A percentile compares a stretch with the other conserved stretches of the same genome.
Conservation (phyloP, 1,284 basidiomycete species). For the Ustanciosporium gigantosporum region DNA sequence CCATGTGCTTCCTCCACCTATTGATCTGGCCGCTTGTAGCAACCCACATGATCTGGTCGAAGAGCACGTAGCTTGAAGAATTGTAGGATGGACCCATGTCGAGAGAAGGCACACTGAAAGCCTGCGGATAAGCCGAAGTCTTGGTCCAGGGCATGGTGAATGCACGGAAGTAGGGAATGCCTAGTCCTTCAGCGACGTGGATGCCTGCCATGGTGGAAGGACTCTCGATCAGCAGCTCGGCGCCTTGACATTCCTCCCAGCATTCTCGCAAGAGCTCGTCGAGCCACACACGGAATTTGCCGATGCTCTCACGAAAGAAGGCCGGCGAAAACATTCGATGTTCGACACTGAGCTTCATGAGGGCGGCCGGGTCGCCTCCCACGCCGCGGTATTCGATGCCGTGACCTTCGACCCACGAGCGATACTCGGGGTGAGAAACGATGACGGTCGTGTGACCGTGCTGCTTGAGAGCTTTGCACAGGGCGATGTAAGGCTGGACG, state of each 20-base stretch:
- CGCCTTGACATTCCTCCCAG: constrained; percentile 46
- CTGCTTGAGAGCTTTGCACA: constrained; percentile 63
- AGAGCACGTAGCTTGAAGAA: constrained; percentile 42
- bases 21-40: constrained; percentile 53
- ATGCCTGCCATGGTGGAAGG: constrained; percentile 55
- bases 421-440: constrained; percentile 71
- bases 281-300: constrained; percentile 53
- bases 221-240: constrained; percentile 54
- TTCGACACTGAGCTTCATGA: constrained; percentile 54
- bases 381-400: constrained; percentile 47
- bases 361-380: constrained; percentile 48
- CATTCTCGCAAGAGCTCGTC: constrained; percentile 49
- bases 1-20: constrained; percentile 50
- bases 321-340: constrained; percentile 41
- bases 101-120: constrained; percentile 47
- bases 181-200: constrained; percentile 54
- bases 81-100: constrained; percentile 49
- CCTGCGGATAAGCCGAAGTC: constrained; percentile 51
- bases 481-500: constrained; percentile 67
- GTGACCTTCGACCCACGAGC: constrained; percentile 65
- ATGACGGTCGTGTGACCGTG: constrained; percentile 68
- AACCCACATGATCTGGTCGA: constrained; percentile 54
- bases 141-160: constrained; percentile 59
- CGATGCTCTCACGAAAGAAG: constrained; percentile 45
- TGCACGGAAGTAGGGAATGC: constrained; percentile 52